Conservation (phyloP, 2,329 filamentous ascomycete genomes). For the Talaromyces sp. region DNA sequence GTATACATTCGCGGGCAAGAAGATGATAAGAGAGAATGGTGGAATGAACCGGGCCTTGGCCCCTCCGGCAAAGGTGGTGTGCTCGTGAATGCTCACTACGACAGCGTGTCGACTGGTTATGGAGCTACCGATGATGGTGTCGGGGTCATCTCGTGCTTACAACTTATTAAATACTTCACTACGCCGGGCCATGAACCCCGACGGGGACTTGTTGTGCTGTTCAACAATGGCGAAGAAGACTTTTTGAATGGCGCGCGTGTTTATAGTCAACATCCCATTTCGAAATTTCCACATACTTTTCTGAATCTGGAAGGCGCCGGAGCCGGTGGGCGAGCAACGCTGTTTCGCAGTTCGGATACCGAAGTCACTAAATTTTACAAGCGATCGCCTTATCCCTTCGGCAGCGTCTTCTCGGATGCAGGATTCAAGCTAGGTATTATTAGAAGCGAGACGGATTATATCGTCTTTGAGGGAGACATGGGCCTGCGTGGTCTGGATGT, state of each 20-base stretch:
- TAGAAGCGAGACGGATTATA: slow-evolving; percentile 82
- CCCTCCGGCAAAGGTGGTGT: slow-evolving; percentile 66
- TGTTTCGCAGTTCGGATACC: slow-evolving; percentile 84
- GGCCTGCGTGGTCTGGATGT: slow-evolving; percentile 86
- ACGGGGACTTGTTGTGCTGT: slow-evolving; percentile 72
- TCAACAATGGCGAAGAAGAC: slow-evolving; percentile 97
- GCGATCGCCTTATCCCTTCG: slow-evolving; percentile 69
- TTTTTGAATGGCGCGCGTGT: slow-evolving; percentile 80
- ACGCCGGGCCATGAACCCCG: slow-evolving; percentile 64
- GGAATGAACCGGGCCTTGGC: slow-evolving; percentile 50
- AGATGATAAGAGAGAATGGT: slow-evolving; percentile 70
- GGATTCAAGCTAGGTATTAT: slow-evolving; percentile 76
- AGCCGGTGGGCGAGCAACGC: slow-evolving; percentile 77
- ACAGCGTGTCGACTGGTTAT: slow-evolving; percentile 85
- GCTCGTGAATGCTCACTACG: slow-evolving; percentile 91
- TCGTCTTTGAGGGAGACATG: slow-evolving; percentile 69
- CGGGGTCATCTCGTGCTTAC: slow-evolving; percentile 78
- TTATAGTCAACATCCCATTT: slow-evolving; percentile 76
- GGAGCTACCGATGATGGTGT: slow-evolving; percentile 94
- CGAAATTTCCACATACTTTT: slow-evolving; percentile 77
- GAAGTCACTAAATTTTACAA: slow-evolving; percentile 78
- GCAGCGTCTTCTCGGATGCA: slow-evolving; percentile 74
- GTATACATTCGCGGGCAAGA: slow-evolving; percentile 82
- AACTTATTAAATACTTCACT: slow-evolving; percentile 83
- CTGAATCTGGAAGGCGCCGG: slow-evolving; percentile 93